Evolutionary conservation across 1,284 basidiomycete species (phyloP).

Genomic region (Chalciporus sp.): DNA sequence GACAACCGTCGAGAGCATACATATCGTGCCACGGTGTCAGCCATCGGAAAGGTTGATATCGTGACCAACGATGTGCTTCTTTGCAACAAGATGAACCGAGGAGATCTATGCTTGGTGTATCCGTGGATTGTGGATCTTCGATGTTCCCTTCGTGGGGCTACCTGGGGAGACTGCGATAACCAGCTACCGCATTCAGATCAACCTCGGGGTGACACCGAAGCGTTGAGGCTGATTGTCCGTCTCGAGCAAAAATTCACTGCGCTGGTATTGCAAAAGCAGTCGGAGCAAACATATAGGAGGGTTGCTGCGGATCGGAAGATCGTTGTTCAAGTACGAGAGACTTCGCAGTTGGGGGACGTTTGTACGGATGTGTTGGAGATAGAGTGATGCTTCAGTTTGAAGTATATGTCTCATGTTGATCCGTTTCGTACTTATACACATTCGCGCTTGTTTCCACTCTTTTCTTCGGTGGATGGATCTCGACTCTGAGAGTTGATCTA

Average conservation of each 20-base stretch:
- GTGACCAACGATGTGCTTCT: neutral
- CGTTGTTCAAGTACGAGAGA: neutral
- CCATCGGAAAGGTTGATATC: conserved; percentile 3
- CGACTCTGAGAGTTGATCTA: too few relatives aligned
- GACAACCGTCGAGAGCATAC: neutral
- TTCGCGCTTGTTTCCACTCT: too few relatives aligned
- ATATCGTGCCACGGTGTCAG: neutral
- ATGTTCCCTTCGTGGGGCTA: neutral
- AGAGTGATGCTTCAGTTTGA: too few relatives aligned
- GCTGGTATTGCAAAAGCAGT: conserved; percentile 3
- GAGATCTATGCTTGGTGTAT: conserved; percentile 2
- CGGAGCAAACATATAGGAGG: conserved; percentile 1
- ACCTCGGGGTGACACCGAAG: neutral
- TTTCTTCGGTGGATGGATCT: too few relatives aligned
- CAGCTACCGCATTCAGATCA: too few relatives aligned
- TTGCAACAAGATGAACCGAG: neutral
- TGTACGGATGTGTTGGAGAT: neutral
- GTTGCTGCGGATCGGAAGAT: conserved; percentile 7
- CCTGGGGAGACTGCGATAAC: neutral
- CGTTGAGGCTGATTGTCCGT: conserved; percentile 3
- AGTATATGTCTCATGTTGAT: too few relatives aligned
- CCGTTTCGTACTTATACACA: too few relatives aligned
- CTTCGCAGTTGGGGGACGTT: neutral
- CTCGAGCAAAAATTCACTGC: conserved; percentile 10
- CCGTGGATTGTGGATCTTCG: conserved; percentile 9